Conservation (phyloP, 2,329 filamentous ascomycete genomes). For the Torrubiella hemipterigena region DNA sequence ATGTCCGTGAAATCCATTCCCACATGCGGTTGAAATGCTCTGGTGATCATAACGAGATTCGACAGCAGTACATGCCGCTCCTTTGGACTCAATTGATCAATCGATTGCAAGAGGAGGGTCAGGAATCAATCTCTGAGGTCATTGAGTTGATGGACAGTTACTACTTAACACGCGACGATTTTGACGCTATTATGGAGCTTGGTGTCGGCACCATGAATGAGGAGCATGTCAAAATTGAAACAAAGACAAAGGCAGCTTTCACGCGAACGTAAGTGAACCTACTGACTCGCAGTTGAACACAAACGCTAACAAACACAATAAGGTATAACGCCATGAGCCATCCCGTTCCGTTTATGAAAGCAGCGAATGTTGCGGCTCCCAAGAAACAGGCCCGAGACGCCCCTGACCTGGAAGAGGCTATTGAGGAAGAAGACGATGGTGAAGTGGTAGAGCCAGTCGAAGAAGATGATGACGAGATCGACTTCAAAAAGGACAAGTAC, state of each 20-base stretch:
- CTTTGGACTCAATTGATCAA: slow-evolving; percentile 75
- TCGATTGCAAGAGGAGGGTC: slow-evolving; percentile 64
- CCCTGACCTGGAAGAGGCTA: slow-evolving; percentile 90
- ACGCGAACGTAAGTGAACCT: slow-evolving; percentile 63
- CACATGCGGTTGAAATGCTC: slow-evolving; percentile 91
- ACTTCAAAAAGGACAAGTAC: slow-evolving; percentile 90
- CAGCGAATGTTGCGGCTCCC: slow-evolving; percentile 60
- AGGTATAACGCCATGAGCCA: slow-evolving; percentile 82
- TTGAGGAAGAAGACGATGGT: slow-evolving; percentile 82
- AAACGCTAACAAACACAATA: slow-evolving; percentile 6
- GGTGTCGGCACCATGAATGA: slow-evolving; percentile 77
- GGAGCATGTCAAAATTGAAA: slow-evolving; percentile 63
- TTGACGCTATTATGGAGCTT: slow-evolving; percentile 83
- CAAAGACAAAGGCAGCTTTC: slow-evolving; percentile 79
- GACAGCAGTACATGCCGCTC: slow-evolving; percentile 85
- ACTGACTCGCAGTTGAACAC: neutral
- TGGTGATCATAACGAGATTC: slow-evolving; percentile 84
- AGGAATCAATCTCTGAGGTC: slow-evolving; percentile 67
- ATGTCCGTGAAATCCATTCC: slow-evolving; percentile 86
- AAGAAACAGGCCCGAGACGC: slow-evolving; percentile 63
- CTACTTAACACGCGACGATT: slow-evolving; percentile 88
- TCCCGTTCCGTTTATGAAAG: slow-evolving; percentile 93
- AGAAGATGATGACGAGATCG: slow-evolving; percentile 65
- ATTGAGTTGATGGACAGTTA: slow-evolving; percentile 97
- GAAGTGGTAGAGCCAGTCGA: slow-evolving; percentile 45